Conservation (phyloP, 2,329 filamentous ascomycete genomes). For the Pyrenophora seminiperda region DNA sequence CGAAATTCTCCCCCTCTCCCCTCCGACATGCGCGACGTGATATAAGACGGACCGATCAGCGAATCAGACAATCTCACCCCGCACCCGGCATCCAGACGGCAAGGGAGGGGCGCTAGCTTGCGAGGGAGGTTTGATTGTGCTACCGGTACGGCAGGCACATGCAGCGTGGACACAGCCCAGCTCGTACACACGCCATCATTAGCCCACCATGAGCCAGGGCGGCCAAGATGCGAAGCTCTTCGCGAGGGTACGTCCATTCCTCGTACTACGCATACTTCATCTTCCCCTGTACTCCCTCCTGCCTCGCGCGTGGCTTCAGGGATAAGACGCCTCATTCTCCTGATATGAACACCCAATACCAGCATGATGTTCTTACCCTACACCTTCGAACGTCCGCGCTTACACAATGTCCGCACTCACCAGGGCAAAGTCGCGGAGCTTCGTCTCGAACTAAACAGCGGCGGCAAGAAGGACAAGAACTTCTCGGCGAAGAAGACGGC, state of each 20-base stretch:
- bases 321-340: background rate
- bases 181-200: constrained; percentile 27
- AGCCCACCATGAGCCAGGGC: constrained; percentile 63
- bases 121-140: constrained; percentile 31
- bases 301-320: background rate
- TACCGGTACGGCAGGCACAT: constrained; percentile 40
- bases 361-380: constrained; percentile 50
- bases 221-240: constrained; percentile 99
- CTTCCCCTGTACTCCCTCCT: background rate
- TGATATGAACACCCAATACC: constrained; percentile 9
- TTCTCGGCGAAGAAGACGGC: constrained; percentile 94
- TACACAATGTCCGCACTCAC: constrained; percentile 54
- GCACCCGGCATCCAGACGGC: constrained; percentile 14
- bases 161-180: constrained; percentile 30
- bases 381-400: constrained; percentile 52
- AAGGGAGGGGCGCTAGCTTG: constrained; percentile 35
- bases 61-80: constrained; percentile 19
- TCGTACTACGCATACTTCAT: constrained; percentile 25
- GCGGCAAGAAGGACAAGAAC: constrained; percentile 98
- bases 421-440: constrained; percentile 99
- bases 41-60: constrained; percentile 15
- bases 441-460: constrained; percentile 88
- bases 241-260: constrained; percentile 75
- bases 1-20: background rate
- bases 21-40: constrained; percentile 28